Evolutionary conservation across 2,329 filamentous ascomycete species (phyloP).

Genomic region (Alternaria triticina): DNA sequence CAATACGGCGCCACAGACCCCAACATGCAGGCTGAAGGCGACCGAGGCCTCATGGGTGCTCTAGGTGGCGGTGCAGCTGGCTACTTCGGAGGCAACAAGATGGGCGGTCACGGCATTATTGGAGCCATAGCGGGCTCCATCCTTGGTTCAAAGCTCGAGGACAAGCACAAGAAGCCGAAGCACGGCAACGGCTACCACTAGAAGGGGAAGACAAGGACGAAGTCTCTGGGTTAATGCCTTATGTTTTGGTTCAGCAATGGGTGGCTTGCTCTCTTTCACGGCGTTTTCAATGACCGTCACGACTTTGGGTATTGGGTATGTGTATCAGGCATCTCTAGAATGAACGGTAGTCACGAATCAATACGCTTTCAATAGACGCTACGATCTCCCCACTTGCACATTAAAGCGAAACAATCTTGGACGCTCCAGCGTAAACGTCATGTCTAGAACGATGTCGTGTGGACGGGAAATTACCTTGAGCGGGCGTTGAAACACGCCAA

Average conservation of each 20-base stretch:
- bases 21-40: constrained; percentile 57
- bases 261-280: background rate
- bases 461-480: background rate
- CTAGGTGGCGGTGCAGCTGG: constrained; percentile 64
- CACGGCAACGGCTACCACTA: constrained; percentile 18
- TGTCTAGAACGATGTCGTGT: background rate
- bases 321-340: background rate
- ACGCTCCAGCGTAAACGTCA: background rate
- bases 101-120: constrained; percentile 62
- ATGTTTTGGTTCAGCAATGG: background rate
- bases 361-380: background rate
- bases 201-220: background rate
- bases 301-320: background rate
- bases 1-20: constrained; percentile 54
- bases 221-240: background rate
- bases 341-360: constrained; percentile 2
- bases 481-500: constrained; percentile 8
- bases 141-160: constrained; percentile 61
- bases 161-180: constrained; percentile 58
- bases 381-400: background rate
- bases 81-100: constrained; percentile 62
- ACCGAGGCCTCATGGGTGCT: constrained; percentile 64
- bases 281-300: constrained; percentile 1
- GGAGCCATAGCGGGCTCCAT: constrained; percentile 65
- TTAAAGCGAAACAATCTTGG: background rate